Base-by-base conservation (phyloP, 495 filamentous ascomycete species). In the Lepraria neglecta region DNA sequence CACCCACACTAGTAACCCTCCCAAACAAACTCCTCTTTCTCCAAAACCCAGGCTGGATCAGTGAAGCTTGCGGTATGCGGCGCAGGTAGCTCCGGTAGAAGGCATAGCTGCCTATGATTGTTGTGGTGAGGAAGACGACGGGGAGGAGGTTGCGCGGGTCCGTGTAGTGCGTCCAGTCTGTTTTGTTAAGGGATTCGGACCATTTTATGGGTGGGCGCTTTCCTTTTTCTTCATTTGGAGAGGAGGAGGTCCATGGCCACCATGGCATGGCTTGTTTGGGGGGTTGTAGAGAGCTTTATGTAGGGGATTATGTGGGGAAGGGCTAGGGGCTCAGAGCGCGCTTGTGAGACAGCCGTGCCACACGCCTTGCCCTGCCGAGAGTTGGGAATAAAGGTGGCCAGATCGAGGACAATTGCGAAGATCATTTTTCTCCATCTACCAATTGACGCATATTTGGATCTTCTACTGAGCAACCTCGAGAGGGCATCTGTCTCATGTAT, bases 1-100 rank as follows among this genome's bases (percentile, higher is more conserved):
- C 94, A 53, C 95, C 95, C 28, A 98, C 94, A 64, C 88, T 91
- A 31, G 94, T 96, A 4, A 97, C 94, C 58, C 77, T 80, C 9
- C 94, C 94, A 65, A 92, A 85, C 54, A 97, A 65, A 56, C 82
- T 89, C 61, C 90, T 80, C 56, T 75, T 81, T 21, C 89, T 84
- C 56, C 73, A 79, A 68, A 80, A 81, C 10, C 70, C 75, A 3
- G 88, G 83, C 58, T 81, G 80, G 67, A 98, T 91, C 65, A 88
- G 77, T 6, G 77, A 73, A 24, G 87, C 83, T 56, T 80, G 84
- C 56, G 88, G 90, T 58, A 97, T 84, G 38, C 94, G 89, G 45
- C 89, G 87, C 10, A 97, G 77, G 70, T 88, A 95, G 21, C 79
- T 78, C 19, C 84, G 82, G 71, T 89, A 91, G 59, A 68, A 62